These are phyloP conservation scores for Benincasa hispida DNA, from an alignment of 306 rosid species.

Conservation along the genomic window DNA sequence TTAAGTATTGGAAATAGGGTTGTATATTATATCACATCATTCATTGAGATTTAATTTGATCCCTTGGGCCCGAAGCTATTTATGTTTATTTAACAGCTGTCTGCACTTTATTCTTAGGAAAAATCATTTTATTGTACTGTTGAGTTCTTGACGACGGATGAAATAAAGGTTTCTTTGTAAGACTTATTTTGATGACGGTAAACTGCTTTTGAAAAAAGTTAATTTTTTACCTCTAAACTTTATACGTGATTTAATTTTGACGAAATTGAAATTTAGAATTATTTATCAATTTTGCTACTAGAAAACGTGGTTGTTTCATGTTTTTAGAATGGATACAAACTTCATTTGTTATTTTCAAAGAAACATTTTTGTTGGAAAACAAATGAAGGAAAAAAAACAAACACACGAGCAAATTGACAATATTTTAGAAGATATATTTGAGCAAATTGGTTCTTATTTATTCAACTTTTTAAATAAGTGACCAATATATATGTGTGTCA, in stretches of 20 bases:
- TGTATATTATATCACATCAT: neutral
- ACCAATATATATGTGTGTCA: too few species aligned
- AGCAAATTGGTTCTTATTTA: neutral
- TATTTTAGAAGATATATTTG: neutral
- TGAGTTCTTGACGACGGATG: neutral
- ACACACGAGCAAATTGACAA: neutral
- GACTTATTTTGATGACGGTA: neutral
- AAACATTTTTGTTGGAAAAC: neutral
- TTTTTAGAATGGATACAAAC: neutral
- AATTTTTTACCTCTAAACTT: neutral
- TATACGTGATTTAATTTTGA: neutral
- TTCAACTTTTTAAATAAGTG: neutral
- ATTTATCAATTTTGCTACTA: neutral
- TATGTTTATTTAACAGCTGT: neutral
- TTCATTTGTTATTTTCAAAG: neutral
- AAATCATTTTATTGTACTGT: neutral
- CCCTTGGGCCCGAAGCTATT: neutral
- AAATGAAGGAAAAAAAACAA: neutral
- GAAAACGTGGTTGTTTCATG: neutral
- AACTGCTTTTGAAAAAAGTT: neutral
- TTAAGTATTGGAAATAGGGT: neutral
- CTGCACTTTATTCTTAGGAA: neutral
- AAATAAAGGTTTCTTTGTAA: neutral
- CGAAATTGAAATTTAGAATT: neutral
- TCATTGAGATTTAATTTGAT: neutral